These are phyloP conservation scores for Aspergillus quadricinctus DNA, from an alignment of 2,329 filamentous ascomycete genomes.

Conservation along the genomic window DNA sequence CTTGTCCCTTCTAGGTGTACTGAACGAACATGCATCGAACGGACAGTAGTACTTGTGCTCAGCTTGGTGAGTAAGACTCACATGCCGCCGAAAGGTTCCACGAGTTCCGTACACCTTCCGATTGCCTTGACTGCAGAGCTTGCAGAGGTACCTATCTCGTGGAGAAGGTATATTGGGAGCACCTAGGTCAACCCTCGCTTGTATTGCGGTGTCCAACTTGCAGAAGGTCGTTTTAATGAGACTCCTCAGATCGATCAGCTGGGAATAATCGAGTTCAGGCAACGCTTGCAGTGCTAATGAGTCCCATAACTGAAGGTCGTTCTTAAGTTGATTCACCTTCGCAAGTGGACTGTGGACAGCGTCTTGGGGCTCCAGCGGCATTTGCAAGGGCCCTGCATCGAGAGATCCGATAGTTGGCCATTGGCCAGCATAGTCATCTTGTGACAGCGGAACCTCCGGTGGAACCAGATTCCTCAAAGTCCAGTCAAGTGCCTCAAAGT, in stretches of 20 bases:
- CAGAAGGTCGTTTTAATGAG: neutral
- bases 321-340: neutral
- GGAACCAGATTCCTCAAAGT: neutral
- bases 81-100: conserved; percentile 11
- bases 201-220: conserved; percentile 1
- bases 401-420: neutral
- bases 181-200: conserved; percentile 2
- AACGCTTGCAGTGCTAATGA: neutral
- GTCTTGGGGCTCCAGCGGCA: neutral
- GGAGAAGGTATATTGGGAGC: neutral
- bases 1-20: conserved; percentile 8
- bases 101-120: neutral
- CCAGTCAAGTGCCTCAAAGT: neutral
- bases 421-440: neutral
- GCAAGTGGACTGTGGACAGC: neutral
- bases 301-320: neutral
- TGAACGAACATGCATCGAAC: conserved; percentile 1
- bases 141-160: conserved; percentile 1
- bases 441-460: neutral
- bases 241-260: neutral
- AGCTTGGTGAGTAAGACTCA: conserved; percentile 2
- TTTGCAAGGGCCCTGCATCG: neutral
- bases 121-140: neutral
- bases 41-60: conserved; percentile 4
- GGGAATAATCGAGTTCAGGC: neutral